phyloP scores from a whole-genome alignment of 2,329 filamentous ascomycete genomes.

The Colletotrichum tamarilloi region DNA sequence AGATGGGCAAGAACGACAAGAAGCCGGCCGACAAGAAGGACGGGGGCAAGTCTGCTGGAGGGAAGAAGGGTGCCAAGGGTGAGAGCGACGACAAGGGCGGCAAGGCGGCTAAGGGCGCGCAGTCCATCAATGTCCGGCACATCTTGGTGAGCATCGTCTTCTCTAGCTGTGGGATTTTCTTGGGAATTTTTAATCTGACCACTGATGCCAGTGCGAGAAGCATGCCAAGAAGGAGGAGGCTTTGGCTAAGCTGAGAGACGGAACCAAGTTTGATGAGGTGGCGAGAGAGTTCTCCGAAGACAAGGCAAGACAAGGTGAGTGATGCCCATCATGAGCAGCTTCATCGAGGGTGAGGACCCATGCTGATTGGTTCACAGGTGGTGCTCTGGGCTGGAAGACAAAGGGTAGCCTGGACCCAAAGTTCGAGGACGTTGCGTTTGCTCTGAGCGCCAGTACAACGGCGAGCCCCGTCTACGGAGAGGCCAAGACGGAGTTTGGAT shows the following conservation, averaged over 20 bases:
- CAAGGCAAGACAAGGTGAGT: conserved; percentile 73
- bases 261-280: conserved; percentile 80
- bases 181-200: not conserved
- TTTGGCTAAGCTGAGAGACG: conserved; percentile 72
- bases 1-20: conserved; percentile 35
- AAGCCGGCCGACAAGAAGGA: conserved; percentile 48
- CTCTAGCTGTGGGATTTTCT: not conserved
- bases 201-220: conserved; percentile 71
- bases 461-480: conserved; percentile 73
- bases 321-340: not conserved
- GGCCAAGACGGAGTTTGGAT: conserved; percentile 80
- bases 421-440: conserved; percentile 80
- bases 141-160: conserved; percentile 63
- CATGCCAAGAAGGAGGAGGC: conserved; percentile 83
- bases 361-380: conserved; percentile 59
- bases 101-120: conserved; percentile 68
- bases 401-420: conserved; percentile 74
- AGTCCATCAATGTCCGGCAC: conserved; percentile 79
- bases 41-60: conserved; percentile 39
- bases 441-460: conserved; percentile 73
- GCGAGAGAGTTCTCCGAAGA: conserved; percentile 80
- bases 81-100: conserved; percentile 44
- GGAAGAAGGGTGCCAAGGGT: conserved; percentile 49
- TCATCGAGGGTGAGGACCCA: not conserved
- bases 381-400: conserved; percentile 78